Evolutionary conservation across 2,329 filamentous ascomycete genomes (phyloP), one percentile per base, ranked within the genome.

Genomic region (Aspergillus carbonarius): DNA sequence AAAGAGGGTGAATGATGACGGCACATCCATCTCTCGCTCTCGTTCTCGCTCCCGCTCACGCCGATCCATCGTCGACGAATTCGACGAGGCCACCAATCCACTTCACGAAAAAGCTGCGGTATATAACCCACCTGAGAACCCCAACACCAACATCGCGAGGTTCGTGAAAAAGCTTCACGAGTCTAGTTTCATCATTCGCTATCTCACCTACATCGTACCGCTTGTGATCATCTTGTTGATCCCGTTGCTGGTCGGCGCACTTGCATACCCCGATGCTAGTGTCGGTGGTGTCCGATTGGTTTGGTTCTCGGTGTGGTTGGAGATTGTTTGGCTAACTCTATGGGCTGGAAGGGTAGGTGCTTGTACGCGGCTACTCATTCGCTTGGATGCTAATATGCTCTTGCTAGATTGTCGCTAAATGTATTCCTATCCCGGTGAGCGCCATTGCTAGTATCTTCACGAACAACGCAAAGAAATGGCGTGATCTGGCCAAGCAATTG

Each of bases 271-370:
- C n/a, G 63, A 82, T 50, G 79, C 88, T 1, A 85, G 84, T 12
- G 83, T 89, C 2, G 92, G 92, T 0, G 91, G 89, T 18, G 92
- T 96, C 0, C 71, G 86, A 62, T 79, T 97, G 46, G 79, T 92
- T 60, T 98, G 93, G 93, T 97, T 98, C 70, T 90, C 90, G 30
- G 92, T 97, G 62, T 98, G 93, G 93, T 82, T 97, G 17, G 91
- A 96, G 74, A 91, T 96, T 42, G 83, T 97, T 25, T 98, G 93
- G 93, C 82, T 93, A 62, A 92, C 92, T 0, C 81, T 97, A 0
- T 98, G 93, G 93, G 88, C 89, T 18, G 89, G 85, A 55, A 76
- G 85, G 68, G 78, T 82, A 71, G 69, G 75, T 73, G 32, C 30
- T 27, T 23, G 18, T 17, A 40, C 23, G 17, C 1, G 6, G 7